Evolutionary conservation across 1,284 basidiomycete species (phyloP).

Genomic region (Schizophyllum commune): DNA sequence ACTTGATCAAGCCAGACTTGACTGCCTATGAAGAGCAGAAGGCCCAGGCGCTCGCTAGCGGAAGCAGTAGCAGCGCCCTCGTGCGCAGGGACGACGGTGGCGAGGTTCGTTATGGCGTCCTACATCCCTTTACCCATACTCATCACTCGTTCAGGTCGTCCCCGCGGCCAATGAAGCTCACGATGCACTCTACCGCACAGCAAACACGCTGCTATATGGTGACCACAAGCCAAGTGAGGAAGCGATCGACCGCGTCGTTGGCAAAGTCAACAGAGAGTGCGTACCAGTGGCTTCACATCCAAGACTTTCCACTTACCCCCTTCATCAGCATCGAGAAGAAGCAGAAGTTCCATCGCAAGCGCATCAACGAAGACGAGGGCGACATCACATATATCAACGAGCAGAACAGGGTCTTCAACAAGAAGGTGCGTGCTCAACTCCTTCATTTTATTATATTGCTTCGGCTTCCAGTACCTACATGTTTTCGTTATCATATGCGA

Average conservation of each 20-base stretch:
- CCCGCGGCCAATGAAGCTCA: conserved; percentile 54
- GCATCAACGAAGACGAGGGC: conserved; percentile 85
- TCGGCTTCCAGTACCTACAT: not conserved
- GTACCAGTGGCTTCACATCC: conserved; percentile 25
- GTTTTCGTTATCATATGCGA: not conserved
- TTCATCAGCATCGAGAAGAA: conserved; percentile 72
- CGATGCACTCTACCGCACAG: conserved; percentile 80
- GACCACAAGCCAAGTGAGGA: conserved; percentile 93
- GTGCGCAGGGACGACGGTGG: not conserved
- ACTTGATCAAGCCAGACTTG: conserved; percentile 81
- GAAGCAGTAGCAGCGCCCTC: not conserved
- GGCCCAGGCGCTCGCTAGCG: conserved; percentile 45
- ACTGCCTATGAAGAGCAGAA: conserved; percentile 82
- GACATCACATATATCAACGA: conserved; percentile 99
- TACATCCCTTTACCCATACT: not conserved
- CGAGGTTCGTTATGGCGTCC: not conserved
- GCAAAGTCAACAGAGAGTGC: conserved; percentile 91
- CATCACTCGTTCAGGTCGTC: conserved; percentile 29
- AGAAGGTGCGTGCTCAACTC: conserved; percentile 59
- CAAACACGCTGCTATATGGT: conserved; percentile 86
- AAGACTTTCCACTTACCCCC: conserved; percentile 7
- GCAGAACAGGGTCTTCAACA: conserved; percentile 97
- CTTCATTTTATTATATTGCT: not conserved
- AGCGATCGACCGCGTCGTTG: conserved; percentile 87
- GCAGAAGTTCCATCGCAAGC: conserved; percentile 80